These are phyloP conservation scores for Arabidopsis arenosa DNA, from an alignment of 345 rosid genomes.

Conservation along the genomic window DNA sequence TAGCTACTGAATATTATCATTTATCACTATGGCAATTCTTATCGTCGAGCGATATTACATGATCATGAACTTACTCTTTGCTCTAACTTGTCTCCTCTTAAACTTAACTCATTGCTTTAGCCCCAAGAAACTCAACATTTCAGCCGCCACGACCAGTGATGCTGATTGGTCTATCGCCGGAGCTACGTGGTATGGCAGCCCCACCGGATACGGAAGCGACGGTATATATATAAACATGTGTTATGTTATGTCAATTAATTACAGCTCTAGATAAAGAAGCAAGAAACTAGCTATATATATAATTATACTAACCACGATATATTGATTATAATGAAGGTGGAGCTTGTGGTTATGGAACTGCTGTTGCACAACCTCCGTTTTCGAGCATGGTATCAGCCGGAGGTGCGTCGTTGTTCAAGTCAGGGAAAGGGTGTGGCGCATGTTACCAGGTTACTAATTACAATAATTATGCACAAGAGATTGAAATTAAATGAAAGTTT, in stretches of 20 bases:
- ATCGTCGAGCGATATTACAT: not conserved
- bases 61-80: constrained; percentile 29
- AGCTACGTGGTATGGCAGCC: constrained; percentile 67
- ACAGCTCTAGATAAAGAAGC: not conserved
- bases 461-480: not conserved
- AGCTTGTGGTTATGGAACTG: constrained; percentile 61
- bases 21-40: constrained; percentile 18
- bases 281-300: not conserved
- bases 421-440: constrained; percentile 76
- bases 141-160: constrained; percentile 5
- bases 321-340: constrained; percentile 53
- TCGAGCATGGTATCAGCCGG: constrained; percentile 59
- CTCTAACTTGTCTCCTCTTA: constrained; percentile 28
- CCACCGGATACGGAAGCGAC: constrained; percentile 56
- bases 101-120: constrained; percentile 46
- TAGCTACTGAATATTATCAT: constrained; percentile 1
- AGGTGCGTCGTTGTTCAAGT: constrained; percentile 56
- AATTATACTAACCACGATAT: not conserved
- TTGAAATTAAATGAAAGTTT: not conserved
- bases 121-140: constrained; percentile 48
- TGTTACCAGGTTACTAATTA: constrained; percentile 67
- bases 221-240: constrained; percentile 43
- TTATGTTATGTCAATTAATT: not conserved
- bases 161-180: constrained; percentile 53
- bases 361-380: constrained; percentile 58